phyloP scores from a whole-genome alignment of 2,329 filamentous ascomycete species.

The Fusarium guadeloupense region DNA sequence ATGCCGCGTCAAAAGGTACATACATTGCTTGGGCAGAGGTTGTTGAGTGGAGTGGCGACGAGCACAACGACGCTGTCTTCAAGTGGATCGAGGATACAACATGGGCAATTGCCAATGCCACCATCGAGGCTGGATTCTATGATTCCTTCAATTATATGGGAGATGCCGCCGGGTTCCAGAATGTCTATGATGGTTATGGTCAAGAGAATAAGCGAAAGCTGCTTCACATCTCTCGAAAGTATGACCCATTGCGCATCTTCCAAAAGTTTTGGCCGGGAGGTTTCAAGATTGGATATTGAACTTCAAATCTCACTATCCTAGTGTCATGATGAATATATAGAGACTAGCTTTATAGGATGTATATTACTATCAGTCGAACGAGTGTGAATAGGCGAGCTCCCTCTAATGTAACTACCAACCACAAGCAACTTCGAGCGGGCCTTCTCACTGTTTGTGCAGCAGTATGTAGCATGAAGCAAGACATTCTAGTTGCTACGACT shows the following conservation, averaged over 20 bases:
- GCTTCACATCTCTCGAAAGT: constrained; percentile 16
- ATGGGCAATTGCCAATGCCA: constrained; percentile 26
- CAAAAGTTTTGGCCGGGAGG: constrained; percentile 24
- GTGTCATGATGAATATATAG: too few relatives aligned
- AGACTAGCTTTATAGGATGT: too few relatives aligned
- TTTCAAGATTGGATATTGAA: constrained; percentile 15
- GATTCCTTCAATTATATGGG: constrained; percentile 30
- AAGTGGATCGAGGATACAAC: constrained; percentile 25
- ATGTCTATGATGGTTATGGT: constrained; percentile 19
- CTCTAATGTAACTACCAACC: too few relatives aligned
- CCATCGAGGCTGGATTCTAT: constrained; percentile 10
- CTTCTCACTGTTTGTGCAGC: too few relatives aligned
- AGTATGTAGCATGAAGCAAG: too few relatives aligned
- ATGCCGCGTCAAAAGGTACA: constrained; percentile 21
- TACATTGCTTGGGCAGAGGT: constrained; percentile 33
- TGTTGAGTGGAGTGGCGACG: constrained; percentile 25
- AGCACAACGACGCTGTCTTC: constrained; percentile 23
- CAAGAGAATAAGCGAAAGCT: constrained; percentile 13
- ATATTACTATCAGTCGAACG: too few relatives aligned
- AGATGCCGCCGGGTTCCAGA: constrained; percentile 25
- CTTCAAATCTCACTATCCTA: too few relatives aligned
- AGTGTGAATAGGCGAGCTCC: too few relatives aligned
- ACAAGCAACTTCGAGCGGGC: too few relatives aligned
- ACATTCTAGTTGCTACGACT: too few relatives aligned
- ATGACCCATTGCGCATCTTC: constrained; percentile 15